Percentiles rank a stretch among this genome's conserved stretches.
Conservation (phyloP, 345 rosid genomes). For the Rhizophora apiculata region DNA sequence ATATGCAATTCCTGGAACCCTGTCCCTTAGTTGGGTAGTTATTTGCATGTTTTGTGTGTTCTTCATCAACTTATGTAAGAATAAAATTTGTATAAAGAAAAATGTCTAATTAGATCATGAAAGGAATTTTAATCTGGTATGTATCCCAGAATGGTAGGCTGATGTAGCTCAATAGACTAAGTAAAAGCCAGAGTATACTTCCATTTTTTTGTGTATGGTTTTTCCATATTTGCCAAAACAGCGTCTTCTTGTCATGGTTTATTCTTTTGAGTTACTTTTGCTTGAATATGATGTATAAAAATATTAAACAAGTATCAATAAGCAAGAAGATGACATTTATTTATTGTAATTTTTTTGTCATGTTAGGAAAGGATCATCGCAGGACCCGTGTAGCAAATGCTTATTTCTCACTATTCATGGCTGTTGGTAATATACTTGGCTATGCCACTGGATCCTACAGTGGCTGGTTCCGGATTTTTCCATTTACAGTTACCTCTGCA, state of each 20-base stretch:
- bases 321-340: constrained; percentile 13
- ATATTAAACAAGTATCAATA: not conserved
- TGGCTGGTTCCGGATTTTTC: constrained; percentile 84
- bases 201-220: no score
- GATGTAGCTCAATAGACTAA: not conserved
- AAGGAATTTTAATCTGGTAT: not conserved
- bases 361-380: constrained; percentile 82
- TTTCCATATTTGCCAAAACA: no score
- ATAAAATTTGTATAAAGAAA: not conserved
- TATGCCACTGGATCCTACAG: constrained; percentile 88
- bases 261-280: not conserved
- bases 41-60: not conserved
- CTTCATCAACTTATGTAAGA: no score
- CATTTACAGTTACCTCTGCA: constrained; percentile 71
- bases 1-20: no score
- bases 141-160: not conserved
- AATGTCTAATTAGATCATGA: not conserved
- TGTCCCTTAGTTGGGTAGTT: not conserved
- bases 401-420: constrained; percentile 94
- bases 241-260: not conserved
- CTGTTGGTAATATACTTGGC: constrained; percentile 91
- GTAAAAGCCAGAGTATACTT: not conserved
- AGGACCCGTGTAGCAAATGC: constrained; percentile 93
- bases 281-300: not conserved
- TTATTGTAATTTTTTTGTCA: constrained; percentile 23